Conservation (phyloP, 2,329 filamentous ascomycete genomes). For the Akanthomyces muscarius region DNA sequence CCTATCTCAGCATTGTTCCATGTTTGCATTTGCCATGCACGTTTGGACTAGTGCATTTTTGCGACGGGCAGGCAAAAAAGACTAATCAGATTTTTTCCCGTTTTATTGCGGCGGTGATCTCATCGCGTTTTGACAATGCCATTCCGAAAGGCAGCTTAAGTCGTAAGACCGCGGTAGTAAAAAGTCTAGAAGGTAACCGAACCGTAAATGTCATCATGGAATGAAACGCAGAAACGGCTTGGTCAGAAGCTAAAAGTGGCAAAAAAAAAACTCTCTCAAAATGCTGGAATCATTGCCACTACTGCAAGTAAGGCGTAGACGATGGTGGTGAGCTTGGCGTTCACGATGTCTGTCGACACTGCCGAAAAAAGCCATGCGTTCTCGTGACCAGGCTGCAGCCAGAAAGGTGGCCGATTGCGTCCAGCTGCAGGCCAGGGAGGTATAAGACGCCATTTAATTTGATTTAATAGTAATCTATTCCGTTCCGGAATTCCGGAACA, state of each 20-base stretch:
- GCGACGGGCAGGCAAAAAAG: constrained; percentile 2
- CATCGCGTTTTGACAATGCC: too few relatives aligned
- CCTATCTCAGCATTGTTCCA: background rate
- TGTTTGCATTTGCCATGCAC: background rate
- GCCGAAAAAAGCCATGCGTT: constrained; percentile 4
- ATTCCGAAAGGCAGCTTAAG: too few relatives aligned
- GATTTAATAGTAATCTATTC: background rate
- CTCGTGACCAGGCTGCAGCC: constrained; percentile 8
- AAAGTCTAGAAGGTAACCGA: background rate
- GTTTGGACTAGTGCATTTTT: background rate
- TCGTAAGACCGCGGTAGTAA: background rate
- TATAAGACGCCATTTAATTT: background rate
- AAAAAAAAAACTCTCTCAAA: background rate
- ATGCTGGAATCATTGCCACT: background rate
- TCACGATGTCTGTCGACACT: background rate
- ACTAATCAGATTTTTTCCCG: background rate
- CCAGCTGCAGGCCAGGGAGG: background rate
- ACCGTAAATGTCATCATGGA: background rate
- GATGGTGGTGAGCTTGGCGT: constrained; percentile 2
- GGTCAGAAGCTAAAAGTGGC: background rate
- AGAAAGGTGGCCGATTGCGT: background rate
- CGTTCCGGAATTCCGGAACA: constrained; percentile 9
- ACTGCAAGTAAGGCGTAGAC: background rate
- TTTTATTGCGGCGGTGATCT: too few relatives aligned
- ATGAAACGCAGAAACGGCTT: background rate